Base-by-base conservation (phyloP, 1,284 basidiomycete genomes). In the Xerocomus subilludens region DNA sequence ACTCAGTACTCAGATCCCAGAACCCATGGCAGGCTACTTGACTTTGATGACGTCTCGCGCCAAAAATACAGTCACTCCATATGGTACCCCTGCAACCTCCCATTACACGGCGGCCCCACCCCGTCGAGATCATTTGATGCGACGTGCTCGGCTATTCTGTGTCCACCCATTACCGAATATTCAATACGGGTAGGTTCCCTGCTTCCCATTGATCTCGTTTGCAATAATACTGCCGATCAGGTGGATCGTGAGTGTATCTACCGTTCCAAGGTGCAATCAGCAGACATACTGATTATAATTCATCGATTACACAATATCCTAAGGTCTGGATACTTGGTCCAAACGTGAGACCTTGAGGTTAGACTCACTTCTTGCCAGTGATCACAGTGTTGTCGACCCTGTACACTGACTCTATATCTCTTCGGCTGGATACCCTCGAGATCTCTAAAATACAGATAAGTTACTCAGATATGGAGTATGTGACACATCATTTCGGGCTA, bases 141-240 rank as follows among this genome's bases (percentile, higher is more conserved):
- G 79, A 79, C 63, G 53, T 68, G 64, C 71, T 63, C 80, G 80
- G 78, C 30, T 25, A 56, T 63, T 74, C 77, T 33, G 13, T 35
- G 21, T 23, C 55, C 32, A 53, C 69, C 38, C 51, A 70, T 6
- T 47, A 69, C 59, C 33, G n/a, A 51, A 77, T 71, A 23, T 71
- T 25, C 30, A 33, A 60, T 30, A 63, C 64, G 51, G 33, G 25
- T 25, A 5, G 33, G 47, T 74, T 55, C 49, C 25, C 27, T 25
- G 30, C 38, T 32, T 45, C 21, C n/a, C 38, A 62, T 62, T 58
- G 56, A 74, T 79, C 56, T 76, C 47, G 69, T 64, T 21, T 51
- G 20, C 47, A 53, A 53, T 70, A 33, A 66, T 64, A 33, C 25
- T 47, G 51, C n/a, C 49, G 67, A 76, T 79, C 73, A 51, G n/a